Base-by-base conservation (phyloP, 2,329 filamentous ascomycete species). In the Lachnum nothofagi region DNA sequence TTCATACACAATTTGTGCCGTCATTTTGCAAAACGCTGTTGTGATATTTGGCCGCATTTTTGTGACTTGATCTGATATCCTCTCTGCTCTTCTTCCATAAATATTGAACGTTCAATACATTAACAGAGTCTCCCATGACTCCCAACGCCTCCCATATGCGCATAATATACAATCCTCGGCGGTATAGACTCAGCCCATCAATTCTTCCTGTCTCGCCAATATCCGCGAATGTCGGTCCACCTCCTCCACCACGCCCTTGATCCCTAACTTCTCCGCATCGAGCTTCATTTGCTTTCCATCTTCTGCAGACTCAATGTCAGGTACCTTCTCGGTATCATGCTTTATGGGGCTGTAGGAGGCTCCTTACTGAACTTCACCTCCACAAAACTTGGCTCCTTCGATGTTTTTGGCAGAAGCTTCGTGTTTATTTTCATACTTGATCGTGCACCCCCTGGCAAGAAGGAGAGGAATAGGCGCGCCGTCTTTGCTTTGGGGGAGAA, bases 201-300 rank as follows among this genome's bases (percentile, higher is more conserved):
- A 72, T 64, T 94, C 91, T 60, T 90, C 87, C 69, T 88, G 82
- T 67, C 95, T 85, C 62, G 88, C 83, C 64, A 97, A 70, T 59
- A 77, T 74, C 58, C 93, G 80, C 43, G 90, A 95, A 72, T 97
- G 89, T 62, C 93, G 78, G 67, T 96, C 87, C 38, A 95, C 83
- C 69, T 97, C 90, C 67, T 90, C 87, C 49, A 91, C 77, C 17
- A 97, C 80, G 63, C 90, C 86, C 66, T 88, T 87, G 65, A 97
- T 91, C 60, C 83, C 86, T 70, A 91, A 75, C 68, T 85, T 86
- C 60, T 88, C 83, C 58, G 88, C 78, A 65, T 95, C 83, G 33
- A 97, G 78, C 27, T 82, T 81, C 73, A 97, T 80, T 63, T 94
- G 85, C 72, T 91, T 95, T 61, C 93, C 93, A 65, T 96, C 93